Conservation (phyloP, 2,329 filamentous ascomycete genomes). For the Ascochyta koolunga region DNA sequence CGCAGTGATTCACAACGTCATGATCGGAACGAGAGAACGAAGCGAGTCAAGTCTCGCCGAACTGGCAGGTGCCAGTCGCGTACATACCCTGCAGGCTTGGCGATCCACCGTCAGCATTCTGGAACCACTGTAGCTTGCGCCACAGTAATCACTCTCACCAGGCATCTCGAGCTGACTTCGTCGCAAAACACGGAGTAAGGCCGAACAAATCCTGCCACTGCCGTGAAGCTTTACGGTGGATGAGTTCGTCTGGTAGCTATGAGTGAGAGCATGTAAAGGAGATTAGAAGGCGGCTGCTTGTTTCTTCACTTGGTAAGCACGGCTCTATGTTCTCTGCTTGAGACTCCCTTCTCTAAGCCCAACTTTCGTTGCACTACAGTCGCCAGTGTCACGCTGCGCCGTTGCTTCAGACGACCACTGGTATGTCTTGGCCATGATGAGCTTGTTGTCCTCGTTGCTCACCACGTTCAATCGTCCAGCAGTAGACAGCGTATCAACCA, state of each 20-base stretch:
- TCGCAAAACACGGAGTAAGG: neutral
- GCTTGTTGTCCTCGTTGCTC: neutral
- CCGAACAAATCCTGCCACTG: neutral
- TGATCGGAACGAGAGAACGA: conserved; percentile 9
- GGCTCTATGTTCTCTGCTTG: neutral
- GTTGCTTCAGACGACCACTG: conserved; percentile 1
- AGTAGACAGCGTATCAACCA: conserved; percentile 15
- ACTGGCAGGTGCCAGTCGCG: conserved; percentile 3
- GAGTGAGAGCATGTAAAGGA: neutral
- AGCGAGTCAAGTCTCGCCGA: conserved; percentile 2
- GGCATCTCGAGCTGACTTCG: neutral
- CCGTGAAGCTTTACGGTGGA: neutral
- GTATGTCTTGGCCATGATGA: conserved; percentile 7
- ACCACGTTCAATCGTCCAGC: neutral
- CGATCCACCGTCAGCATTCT: conserved; percentile 2
- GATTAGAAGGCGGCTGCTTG: neutral
- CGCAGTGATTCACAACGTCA: conserved; percentile 11
- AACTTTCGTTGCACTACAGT: neutral
- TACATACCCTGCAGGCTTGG: conserved; percentile 16
- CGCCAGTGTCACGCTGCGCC: neutral
- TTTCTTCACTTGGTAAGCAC: neutral
- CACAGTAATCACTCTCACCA: conserved; percentile 3
- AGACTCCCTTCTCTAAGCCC: neutral
- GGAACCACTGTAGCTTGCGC: neutral
- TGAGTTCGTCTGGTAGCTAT: neutral